Evolutionary conservation across 2,329 filamentous ascomycete genomes (phyloP), one percentile per base, ranked within the genome.

Genomic region (Zelopaecilomyces penicillatus): DNA sequence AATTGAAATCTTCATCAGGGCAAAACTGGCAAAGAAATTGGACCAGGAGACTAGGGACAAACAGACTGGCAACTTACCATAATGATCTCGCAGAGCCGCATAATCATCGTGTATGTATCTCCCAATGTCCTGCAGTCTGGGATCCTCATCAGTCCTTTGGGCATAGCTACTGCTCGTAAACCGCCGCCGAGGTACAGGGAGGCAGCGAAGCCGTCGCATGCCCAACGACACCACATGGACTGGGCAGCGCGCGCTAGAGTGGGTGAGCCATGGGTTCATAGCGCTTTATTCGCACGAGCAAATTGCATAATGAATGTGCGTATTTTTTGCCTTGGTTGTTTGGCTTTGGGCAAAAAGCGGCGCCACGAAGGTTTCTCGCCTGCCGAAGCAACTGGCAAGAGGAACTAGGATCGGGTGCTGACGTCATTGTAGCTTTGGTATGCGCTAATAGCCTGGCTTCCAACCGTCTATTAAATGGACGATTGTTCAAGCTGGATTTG

Each of bases 21-120:
- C 19, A 19, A 19, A 19, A 7, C 11, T 34, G 41, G 26, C 31
- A 47, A 33, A 41, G 19, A 39, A 33, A 26, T 9, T 19, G 19
- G 19, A 19, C 19, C 19, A 19, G 11, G 27, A 34, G 11, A 30
- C 30, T 32, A 42, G 12, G 32, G 2, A 19, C 19, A 3, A 19
- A 19, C 19, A 19, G 19, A 19, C 19, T 19, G 42, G 33, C n/a
- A 11, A 42, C 53, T 32, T 57, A 73, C 71, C 65, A 50, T 75
- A 75, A 39, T 62, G 58, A 6, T 72, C 66, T 39, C 62, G 65
- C 33, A 74, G 60, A 9, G 54, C 49, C 19, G 71, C 70, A 54
- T 69, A 75, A 26, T 74, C 71, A 44, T 74, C 65, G 33, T 61
- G 60, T 41, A 75, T 72, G 47, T 65, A 51, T 40, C 59, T 63